Conservation (phyloP, 169 alveolate species). For the Eimeria necatrix region DNA sequence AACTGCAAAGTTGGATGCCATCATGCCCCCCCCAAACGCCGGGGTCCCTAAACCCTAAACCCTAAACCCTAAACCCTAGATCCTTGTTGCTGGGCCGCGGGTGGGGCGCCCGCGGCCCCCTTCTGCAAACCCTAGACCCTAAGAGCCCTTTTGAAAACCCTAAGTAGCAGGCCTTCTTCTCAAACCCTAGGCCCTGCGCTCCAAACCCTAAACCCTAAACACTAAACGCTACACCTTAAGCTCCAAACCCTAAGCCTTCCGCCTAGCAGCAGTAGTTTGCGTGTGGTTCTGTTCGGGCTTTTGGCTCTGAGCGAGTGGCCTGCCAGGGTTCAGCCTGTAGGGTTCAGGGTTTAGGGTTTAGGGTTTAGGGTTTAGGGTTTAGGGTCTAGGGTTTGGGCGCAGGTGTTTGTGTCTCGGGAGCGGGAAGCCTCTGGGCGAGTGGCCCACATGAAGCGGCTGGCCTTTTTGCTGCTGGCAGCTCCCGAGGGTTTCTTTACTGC, state of each 20-base stretch:
- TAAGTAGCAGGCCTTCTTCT: no score
- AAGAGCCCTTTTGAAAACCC: no score
- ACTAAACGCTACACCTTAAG: no score
- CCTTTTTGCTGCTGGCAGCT: constrained; percentile 86
- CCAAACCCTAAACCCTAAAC: no score
- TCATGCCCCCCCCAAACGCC: constrained; percentile 63
- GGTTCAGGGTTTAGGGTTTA: not conserved
- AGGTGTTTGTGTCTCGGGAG: constrained; percentile 84
- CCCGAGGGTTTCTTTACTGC: constrained; percentile 14
- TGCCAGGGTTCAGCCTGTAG: no score
- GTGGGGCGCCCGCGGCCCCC: no score
- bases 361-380: not conserved
- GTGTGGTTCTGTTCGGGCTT: not conserved
- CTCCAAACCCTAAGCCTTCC: no score
- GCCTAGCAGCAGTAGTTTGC: no score
- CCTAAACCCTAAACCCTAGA: constrained; percentile 35
- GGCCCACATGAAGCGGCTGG: constrained; percentile 82
- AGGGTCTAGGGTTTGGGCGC: not conserved
- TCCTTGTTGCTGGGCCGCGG: no score
- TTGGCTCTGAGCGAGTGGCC: not conserved
- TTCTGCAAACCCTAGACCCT: no score
- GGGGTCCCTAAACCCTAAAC: constrained; percentile 45
- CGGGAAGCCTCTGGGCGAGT: constrained; percentile 79
- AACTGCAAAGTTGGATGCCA: constrained; percentile 23
- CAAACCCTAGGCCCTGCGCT: no score